Conservation (phyloP, 2,329 filamentous ascomycete species). For the Microcyclospora tardicrescens region DNA sequence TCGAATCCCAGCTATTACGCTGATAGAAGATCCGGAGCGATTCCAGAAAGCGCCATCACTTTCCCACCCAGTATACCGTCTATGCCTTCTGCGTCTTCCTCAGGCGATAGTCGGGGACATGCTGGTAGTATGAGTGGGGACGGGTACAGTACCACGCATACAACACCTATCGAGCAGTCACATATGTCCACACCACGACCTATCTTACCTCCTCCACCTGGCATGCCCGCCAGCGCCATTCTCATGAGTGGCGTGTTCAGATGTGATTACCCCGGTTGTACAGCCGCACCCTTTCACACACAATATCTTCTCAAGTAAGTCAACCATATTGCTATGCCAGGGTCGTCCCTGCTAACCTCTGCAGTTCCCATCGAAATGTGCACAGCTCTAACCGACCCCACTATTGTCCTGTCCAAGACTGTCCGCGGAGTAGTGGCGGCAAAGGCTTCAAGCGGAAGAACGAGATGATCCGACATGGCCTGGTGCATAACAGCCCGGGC, state of each 20-base stretch:
- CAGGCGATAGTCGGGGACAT: constrained; percentile 19
- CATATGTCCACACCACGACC: constrained; percentile 13
- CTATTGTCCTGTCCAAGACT: constrained; percentile 47
- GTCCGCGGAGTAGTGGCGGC: constrained; percentile 46
- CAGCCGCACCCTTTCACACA: constrained; percentile 61
- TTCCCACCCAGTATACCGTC: constrained; percentile 7
- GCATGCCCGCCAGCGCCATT: constrained; percentile 21
- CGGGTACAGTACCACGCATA: constrained; percentile 23
- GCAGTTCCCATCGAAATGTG: constrained; percentile 57
- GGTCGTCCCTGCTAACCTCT: background rate
- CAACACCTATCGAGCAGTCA: constrained; percentile 23
- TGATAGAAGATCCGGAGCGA: constrained; percentile 11
- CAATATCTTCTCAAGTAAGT: constrained; percentile 57
- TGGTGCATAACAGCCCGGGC: constrained; percentile 87
- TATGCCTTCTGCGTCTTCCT: constrained; percentile 18
- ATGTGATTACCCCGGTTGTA: constrained; percentile 53
- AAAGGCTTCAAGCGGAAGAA: constrained; percentile 58
- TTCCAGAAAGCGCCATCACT: constrained; percentile 4
- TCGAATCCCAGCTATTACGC: constrained; percentile 10
- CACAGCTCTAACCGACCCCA: constrained; percentile 51
- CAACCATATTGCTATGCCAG: background rate
- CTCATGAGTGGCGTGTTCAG: constrained; percentile 34
- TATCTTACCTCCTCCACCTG: constrained; percentile 22
- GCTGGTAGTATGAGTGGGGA: constrained; percentile 17
- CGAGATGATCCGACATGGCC: constrained; percentile 61